Evolutionary conservation across 257 asterid species (phyloP).

Genomic region (Capsicum baccatum): DNA sequence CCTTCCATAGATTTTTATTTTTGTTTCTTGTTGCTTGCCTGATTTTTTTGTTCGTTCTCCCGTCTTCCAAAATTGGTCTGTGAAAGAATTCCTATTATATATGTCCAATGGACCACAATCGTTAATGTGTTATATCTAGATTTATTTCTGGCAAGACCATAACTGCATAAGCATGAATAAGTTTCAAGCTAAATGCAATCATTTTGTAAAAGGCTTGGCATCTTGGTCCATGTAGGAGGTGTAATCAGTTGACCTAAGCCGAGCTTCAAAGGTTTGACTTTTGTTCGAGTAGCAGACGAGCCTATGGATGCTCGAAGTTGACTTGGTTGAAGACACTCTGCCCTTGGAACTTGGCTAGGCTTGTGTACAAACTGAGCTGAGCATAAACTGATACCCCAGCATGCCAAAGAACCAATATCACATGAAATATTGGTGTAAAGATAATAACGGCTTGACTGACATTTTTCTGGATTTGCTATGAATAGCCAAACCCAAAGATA

Average conservation of each 20-base stretch:
- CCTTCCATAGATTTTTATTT: not conserved
- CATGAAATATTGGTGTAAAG: not conserved
- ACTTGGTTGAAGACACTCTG: not conserved
- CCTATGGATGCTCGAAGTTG: conserved; percentile 10
- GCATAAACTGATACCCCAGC: not conserved
- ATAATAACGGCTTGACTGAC: not conserved
- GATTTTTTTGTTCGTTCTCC: not conserved
- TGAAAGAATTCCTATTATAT: not conserved
- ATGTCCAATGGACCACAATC: not conserved
- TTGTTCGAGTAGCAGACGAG: not conserved
- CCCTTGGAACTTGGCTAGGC: conserved; percentile 19
- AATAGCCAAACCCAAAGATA: not conserved
- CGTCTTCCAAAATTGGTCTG: not conserved
- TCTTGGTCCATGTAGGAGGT: conserved; percentile 16
- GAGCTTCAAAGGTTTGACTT: conserved; percentile 6
- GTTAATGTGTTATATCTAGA: not conserved
- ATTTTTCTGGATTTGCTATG: not conserved
- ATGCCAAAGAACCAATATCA: not conserved
- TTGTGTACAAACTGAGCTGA: not conserved
- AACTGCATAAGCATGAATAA: not conserved
- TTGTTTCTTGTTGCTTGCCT: not conserved
- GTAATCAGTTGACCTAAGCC: not conserved
- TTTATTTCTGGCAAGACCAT: not conserved
- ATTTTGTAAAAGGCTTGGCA: not conserved
- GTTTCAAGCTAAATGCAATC: not conserved